A percentile compares a stretch with the other conserved stretches of the same genome.
Evolutionary conservation across 306 rosid genomes (phyloP).

Genomic region (cucumber (Cucumis sativus)): DNA sequence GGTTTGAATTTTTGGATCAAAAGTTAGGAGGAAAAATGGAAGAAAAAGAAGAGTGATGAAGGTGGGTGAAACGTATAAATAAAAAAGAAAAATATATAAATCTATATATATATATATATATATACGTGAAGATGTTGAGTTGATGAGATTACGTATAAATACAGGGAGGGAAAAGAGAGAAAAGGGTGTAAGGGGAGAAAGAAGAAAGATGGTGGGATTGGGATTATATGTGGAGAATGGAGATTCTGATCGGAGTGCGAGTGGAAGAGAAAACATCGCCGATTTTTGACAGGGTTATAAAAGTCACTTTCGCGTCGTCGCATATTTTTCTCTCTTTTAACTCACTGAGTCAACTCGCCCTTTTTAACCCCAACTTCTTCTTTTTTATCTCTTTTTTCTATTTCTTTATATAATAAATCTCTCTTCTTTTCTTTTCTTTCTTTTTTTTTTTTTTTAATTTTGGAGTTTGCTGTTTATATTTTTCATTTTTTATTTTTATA

Average conservation of each 20-base stretch:
- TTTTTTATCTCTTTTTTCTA: background rate
- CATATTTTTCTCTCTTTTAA: background rate
- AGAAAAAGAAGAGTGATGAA: background rate
- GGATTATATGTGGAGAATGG: background rate
- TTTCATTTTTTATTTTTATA: too few relatives aligned
- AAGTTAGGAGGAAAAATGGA: background rate
- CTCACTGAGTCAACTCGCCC: background rate
- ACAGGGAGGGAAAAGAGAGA: background rate
- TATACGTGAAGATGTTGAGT: background rate
- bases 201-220: background rate
- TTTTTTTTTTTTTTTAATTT: too few relatives aligned
- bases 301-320: constrained; percentile 9
- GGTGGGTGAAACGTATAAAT: background rate
- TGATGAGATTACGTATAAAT: background rate
- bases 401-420: too few relatives aligned
- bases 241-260: constrained; percentile 9
- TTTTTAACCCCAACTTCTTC: background rate
- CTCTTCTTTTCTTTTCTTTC: too few relatives aligned
- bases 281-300: constrained; percentile 9
- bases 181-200: background rate
- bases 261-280: constrained; percentile 6
- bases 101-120: background rate
- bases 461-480: too few relatives aligned
- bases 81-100: background rate
- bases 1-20: background rate